Percentiles rank a stretch among this genome's conserved stretches.
phyloP scores from a whole-genome alignment of 2,329 filamentous ascomycete species.

The Apiospora aurea region DNA sequence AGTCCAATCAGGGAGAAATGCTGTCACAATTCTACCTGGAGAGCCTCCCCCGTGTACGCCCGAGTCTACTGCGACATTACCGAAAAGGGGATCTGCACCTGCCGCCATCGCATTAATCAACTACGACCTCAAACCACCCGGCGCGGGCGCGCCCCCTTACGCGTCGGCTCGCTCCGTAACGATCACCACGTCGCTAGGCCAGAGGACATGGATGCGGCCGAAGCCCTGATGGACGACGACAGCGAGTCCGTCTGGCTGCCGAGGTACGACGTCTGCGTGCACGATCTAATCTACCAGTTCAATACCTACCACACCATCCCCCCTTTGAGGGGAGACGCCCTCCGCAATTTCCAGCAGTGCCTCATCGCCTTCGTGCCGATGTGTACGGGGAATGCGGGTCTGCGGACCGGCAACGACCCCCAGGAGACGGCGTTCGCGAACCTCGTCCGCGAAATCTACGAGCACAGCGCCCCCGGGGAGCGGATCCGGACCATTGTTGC shows the following conservation, averaged over 20 bases:
- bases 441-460: not conserved
- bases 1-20: no score
- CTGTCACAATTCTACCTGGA: no score
- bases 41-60: not conserved
- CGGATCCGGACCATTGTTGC: not conserved
- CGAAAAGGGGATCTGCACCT: not conserved
- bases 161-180: not conserved
- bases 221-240: not conserved
- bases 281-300: not conserved
- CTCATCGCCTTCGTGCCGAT: not conserved
- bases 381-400: not conserved
- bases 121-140: no score
- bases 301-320: not conserved
- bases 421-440: not conserved
- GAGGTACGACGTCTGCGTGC: not conserved
- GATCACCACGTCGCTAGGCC: not conserved
- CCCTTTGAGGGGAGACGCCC: not conserved
- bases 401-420: not conserved
- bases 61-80: not conserved
- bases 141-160: not conserved
- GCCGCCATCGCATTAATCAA: no score
- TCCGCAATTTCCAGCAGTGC: slow-evolving; percentile 1
- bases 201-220: not conserved
- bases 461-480: not conserved
- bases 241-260: not conserved